These are phyloP conservation scores for Tremellales sp. DNA, from an alignment of 1,284 basidiomycete genomes.

Conservation along the genomic window DNA sequence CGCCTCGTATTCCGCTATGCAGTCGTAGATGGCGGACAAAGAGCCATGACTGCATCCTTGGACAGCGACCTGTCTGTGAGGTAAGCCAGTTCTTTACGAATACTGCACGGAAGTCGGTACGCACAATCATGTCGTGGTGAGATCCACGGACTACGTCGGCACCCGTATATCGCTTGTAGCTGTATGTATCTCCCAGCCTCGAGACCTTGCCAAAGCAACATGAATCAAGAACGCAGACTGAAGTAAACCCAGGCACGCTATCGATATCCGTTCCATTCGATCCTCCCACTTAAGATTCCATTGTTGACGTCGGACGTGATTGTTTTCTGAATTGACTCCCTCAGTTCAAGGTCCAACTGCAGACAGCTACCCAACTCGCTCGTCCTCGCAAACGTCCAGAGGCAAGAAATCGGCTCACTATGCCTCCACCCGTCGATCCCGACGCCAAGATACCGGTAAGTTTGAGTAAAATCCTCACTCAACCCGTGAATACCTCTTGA, in stretches of 20 bases:
- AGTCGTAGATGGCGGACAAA: slow-evolving; percentile 79
- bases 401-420: slow-evolving; percentile 7
- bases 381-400: background rate
- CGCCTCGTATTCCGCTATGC: slow-evolving; percentile 63
- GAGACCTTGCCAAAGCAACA: background rate
- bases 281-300: background rate
- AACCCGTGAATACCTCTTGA: background rate
- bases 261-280: background rate
- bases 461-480: background rate
- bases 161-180: background rate
- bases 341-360: too few species aligned
- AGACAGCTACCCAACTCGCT: too few species aligned
- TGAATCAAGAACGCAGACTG: background rate
- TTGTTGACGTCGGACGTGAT: slow-evolving; percentile 1
- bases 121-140: background rate
- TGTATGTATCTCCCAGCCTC: background rate
- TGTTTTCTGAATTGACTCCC: slow-evolving; percentile 1
- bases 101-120: background rate
- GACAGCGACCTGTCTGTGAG: slow-evolving; percentile 64
- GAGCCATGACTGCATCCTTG: slow-evolving; percentile 95
- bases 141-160: background rate
- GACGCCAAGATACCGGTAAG: slow-evolving; percentile 44
- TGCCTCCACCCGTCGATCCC: slow-evolving; percentile 31
- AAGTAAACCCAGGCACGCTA: background rate
- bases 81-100: background rate